Evolutionary conservation across 129 eudicot genomes (phyloP), one percentile per base, ranked within the genome.

Genomic region (Tagetes erecta): DNA sequence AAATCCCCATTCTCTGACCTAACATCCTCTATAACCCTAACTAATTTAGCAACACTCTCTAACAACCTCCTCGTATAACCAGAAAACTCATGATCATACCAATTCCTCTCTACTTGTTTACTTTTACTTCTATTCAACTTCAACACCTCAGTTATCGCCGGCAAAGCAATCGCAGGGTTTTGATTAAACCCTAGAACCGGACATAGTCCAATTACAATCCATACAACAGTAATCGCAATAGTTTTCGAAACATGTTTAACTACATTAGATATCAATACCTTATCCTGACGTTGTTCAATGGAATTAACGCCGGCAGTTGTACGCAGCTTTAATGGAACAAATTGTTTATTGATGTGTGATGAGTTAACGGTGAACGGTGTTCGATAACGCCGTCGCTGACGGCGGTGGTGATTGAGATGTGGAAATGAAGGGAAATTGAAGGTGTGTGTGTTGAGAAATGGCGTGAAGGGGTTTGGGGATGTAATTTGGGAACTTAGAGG

Each of bases 11-110:
- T 75, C 5, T 27, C 74, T 8, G n/a, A 34, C 69, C 76, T 83
- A 47, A 79, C 90, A 79, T 87, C 87, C 79, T 89, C 87, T 41
- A 87, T 82, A 66, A 42, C 47, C 84, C 73, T 80, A 74, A 85
- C 74, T 64, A 92, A 70, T 72, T 20, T 78, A 12, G 80, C 14
- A 20, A 82, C 91, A 33, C 67, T 62, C 69, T 79, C 86, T 7
- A 89, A 30, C 56, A 92, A 75, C 74, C 78, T 85, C 59, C 63
- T 47, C 1, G 89, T 89, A 81, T 75, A 92, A 31, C 72, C 79
- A 4, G 96, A 83, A 75, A 80, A 89, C 42, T 80, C 73, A 4
- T 89, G 92, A 55, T 78, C 81, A 71, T 70, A 77, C 50, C 27
- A 14, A 2, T 9, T 72, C 13, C 59, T 13, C 72, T 5, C 67